Base-by-base conservation (phyloP, 306 rosid genomes). In the Carpinus viminea region DNA sequence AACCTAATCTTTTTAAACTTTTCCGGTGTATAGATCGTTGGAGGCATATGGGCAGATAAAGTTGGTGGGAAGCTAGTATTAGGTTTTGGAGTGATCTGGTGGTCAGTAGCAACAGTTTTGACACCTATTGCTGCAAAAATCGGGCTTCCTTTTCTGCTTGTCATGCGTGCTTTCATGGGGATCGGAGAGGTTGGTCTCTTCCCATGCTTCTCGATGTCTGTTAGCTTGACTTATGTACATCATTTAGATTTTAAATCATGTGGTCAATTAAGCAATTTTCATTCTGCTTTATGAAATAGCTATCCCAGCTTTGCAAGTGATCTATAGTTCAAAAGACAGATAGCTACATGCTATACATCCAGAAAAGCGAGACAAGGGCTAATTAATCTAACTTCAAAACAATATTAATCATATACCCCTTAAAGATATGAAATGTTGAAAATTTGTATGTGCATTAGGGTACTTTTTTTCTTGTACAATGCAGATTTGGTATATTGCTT, bases 31-130 rank as follows among this genome's bases (percentile, higher is more conserved):
- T 73, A 92, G 98, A 92, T 94, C 69, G 78, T 89, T 86, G 98
- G 97, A 77, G 98, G 98, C 81, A 94, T 94, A 76, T 94, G 96
- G 98, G 98, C 98, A 64, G 98, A 94, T 89, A 92, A 89, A 88
- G 71, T 94, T 88, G 98, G 98, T 56, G 97, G 98, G 79, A 94
- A 94, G 91, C 50, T 84, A 72, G 97, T 92, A 34, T 86, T 94
- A 73, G 98, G 98, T 79, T 94, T 94, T 72, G 97, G 98, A 76
- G 97, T 94, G 59, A 79, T 90, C 74, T 94, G 98, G 98, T 94
- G 98, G 98, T 94, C 98, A 69, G 79, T 92, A 48, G 98, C 97
- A 21, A 94, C 98, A 55, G 21, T 90, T 80, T 85, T 94, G 86
- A 94, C 97, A 5, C 98, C 98, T 64, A 89, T 94, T 78, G 98